Percentiles rank a stretch among this genome's conserved stretches.
These are phyloP conservation scores for Saccharomyces pastorianus DNA, from an alignment of 1,139 yeast genomes.

Conservation along the genomic window DNA sequence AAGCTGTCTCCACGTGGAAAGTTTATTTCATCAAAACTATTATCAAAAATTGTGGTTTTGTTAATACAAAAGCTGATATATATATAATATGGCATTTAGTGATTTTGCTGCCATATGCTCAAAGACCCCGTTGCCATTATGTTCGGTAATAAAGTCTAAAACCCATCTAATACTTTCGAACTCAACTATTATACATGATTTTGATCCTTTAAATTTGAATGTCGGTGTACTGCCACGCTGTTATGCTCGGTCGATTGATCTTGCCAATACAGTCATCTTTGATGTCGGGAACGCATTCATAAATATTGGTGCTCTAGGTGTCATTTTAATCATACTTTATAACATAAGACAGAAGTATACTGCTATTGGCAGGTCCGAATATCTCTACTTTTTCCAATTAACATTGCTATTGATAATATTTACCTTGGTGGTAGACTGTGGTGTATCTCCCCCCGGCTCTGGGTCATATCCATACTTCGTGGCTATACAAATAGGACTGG, in stretches of 20 bases:
- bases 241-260: slow-evolving; percentile 75
- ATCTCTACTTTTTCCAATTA: slow-evolving; percentile 63
- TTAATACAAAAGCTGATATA: background rate
- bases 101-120: slow-evolving; percentile 60
- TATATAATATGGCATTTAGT: slow-evolving; percentile 47
- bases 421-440: slow-evolving; percentile 77
- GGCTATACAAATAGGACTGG: slow-evolving; percentile 66
- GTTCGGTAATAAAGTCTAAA: slow-evolving; percentile 35
- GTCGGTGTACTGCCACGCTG: slow-evolving; percentile 66
- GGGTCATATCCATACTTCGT: slow-evolving; percentile 72
- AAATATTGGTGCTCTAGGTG: slow-evolving; percentile 63
- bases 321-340: slow-evolving; percentile 64
- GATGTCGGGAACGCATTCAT: slow-evolving; percentile 86
- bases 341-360: slow-evolving; percentile 79
- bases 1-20: background rate
- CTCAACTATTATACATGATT: slow-evolving; percentile 17
- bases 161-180: slow-evolving; percentile 23
- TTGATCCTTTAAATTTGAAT: slow-evolving; percentile 20
- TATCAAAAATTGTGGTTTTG: background rate
- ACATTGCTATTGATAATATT: slow-evolving; percentile 51
- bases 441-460: slow-evolving; percentile 84
- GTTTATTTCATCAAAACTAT: background rate
- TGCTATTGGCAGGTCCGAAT: slow-evolving; percentile 86
- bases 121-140: slow-evolving; percentile 67
- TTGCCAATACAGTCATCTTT: slow-evolving; percentile 87